A percentile compares a stretch with the other conserved stretches of the same genome.
Conservation (phyloP, 2,329 filamentous ascomycete genomes). For the Coniochaeta ligniaria region DNA sequence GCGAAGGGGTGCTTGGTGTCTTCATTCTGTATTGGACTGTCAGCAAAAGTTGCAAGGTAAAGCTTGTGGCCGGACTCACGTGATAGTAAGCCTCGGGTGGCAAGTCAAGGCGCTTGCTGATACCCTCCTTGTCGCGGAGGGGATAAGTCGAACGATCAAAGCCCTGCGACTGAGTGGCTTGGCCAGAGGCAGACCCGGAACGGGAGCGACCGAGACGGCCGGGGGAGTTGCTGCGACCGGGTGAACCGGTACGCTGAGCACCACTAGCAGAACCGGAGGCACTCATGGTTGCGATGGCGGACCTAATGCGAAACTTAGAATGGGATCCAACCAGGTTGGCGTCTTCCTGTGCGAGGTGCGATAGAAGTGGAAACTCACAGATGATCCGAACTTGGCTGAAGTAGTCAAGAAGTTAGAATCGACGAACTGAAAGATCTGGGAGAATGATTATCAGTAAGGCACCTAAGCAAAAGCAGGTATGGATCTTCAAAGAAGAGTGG, state of each 20-base stretch:
- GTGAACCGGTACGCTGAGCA: not conserved
- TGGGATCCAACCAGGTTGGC: not conserved
- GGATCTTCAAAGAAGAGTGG: not conserved
- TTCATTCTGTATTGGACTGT: not conserved
- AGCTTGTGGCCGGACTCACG: slow-evolving; percentile 20
- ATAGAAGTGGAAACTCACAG: not conserved
- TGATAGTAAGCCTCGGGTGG: slow-evolving; percentile 48
- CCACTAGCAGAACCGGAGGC: not conserved
- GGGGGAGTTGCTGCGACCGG: not conserved
- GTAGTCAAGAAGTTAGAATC: not conserved
- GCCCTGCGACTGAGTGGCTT: slow-evolving; percentile 15
- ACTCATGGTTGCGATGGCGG: not conserved
- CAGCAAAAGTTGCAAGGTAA: not conserved
- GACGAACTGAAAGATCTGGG: not conserved
- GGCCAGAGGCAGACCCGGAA: slow-evolving; percentile 2
- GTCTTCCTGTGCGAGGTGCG: not conserved
- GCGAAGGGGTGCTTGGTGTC: slow-evolving; percentile 22
- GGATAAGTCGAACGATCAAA: slow-evolving; percentile 34
- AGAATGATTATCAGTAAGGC: not conserved
- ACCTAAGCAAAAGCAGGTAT: not conserved
- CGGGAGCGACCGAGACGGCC: slow-evolving; percentile 1
- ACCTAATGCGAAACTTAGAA: not conserved
- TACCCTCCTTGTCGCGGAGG: slow-evolving; percentile 19
- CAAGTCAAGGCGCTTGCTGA: slow-evolving; percentile 46
- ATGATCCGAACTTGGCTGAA: not conserved